A percentile compares a stretch with the other conserved stretches of the same genome.
Conservation (phyloP, 2,329 filamentous ascomycete genomes). For the Incumbomyces lentus region DNA sequence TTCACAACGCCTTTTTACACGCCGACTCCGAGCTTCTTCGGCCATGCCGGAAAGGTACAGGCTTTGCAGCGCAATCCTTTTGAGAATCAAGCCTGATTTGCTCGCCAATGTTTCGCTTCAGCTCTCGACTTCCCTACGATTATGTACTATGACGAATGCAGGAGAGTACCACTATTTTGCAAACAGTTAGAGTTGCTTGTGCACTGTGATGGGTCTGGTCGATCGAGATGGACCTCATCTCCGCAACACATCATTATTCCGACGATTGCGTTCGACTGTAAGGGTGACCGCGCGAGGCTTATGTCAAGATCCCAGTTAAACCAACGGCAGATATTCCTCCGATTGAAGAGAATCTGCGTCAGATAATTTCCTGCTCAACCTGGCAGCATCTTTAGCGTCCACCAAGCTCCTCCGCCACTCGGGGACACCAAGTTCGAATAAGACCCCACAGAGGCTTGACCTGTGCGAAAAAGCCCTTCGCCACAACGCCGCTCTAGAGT, state of each 20-base stretch:
- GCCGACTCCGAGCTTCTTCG: too few species aligned
- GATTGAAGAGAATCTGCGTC: not conserved
- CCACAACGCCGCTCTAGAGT: not conserved
- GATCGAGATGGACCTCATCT: not conserved
- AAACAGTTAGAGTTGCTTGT: not conserved
- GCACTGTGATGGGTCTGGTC: not conserved
- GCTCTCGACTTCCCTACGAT: not conserved
- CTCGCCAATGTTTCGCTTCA: not conserved
- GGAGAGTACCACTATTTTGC: not conserved
- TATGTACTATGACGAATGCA: not conserved
- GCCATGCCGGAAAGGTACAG: too few species aligned
- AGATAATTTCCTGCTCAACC: not conserved
- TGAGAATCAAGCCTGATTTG: too few species aligned
- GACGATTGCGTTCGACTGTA: not conserved
- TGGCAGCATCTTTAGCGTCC: not conserved
- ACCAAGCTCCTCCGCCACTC: not conserved
- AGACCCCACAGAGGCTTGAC: not conserved
- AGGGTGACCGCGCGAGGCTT: not conserved
- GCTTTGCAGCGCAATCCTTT: too few species aligned
- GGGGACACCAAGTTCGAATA: too few species aligned
- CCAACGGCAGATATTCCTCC: not conserved
- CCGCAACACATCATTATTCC: not conserved
- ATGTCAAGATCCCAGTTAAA: not conserved
- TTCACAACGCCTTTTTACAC: constrained; percentile 2
- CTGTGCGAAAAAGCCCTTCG: not conserved